phyloP scores from a whole-genome alignment of 345 rosid genomes.

The Rhizophora mangle region DNA sequence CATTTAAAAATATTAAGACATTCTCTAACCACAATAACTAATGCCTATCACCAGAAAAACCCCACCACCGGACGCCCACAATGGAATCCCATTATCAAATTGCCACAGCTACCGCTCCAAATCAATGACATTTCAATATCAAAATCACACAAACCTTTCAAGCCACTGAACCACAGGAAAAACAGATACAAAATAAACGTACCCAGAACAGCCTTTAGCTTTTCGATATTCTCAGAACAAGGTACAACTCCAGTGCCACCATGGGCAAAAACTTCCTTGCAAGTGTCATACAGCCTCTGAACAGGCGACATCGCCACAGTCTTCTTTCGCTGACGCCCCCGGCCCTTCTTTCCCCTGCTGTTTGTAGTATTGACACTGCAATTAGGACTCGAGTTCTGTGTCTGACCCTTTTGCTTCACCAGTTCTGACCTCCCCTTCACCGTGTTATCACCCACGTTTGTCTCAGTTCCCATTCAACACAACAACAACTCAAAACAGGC shows the following conservation, averaged over 20 bases:
- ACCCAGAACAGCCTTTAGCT: conserved; percentile 69
- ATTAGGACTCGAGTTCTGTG: conserved; percentile 10
- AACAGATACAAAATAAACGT: conserved; percentile 17
- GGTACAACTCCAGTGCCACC: conserved; percentile 58
- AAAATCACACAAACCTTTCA: background rate
- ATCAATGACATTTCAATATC: background rate
- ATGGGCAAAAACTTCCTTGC: conserved; percentile 63
- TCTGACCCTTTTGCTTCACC: conserved; percentile 25
- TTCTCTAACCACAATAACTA: background rate
- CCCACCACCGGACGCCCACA: too few relatives aligned
- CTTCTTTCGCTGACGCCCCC: conserved; percentile 37
- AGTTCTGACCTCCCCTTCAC: conserved; percentile 41
- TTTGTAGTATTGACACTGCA: conserved; percentile 15
- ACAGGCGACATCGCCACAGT: conserved; percentile 30
- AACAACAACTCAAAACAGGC: background rate
- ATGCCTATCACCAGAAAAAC: too few relatives aligned
- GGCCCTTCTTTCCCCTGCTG: conserved; percentile 35
- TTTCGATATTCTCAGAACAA: conserved; percentile 49
- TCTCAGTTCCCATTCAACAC: conserved; percentile 61
- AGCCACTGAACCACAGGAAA: background rate
- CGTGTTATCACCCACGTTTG: conserved; percentile 31
- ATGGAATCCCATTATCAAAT: too few relatives aligned
- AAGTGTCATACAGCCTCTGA: conserved; percentile 64
- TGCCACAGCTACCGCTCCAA: background rate
- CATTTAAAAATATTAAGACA: background rate